Evolutionary conservation across 495 filamentous ascomycete species (phyloP).

Genomic region (Neurospora sp.): DNA sequence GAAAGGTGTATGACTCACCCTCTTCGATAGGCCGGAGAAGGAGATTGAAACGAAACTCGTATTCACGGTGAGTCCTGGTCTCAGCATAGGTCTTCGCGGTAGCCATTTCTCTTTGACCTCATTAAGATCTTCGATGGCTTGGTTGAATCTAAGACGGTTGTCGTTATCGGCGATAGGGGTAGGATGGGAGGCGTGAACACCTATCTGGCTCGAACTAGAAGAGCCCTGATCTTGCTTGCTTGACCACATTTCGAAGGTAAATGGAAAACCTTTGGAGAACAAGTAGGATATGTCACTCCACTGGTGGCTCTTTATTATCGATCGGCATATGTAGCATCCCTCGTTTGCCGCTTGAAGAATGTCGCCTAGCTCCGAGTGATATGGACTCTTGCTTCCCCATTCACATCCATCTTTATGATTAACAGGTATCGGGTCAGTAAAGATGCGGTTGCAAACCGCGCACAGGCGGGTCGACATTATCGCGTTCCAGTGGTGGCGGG

Average conservation of each 20-base stretch:
- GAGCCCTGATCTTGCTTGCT: too few relatives aligned
- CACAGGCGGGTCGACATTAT: background rate
- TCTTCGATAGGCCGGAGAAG: background rate
- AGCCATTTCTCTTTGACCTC: background rate
- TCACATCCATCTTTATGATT: too few relatives aligned
- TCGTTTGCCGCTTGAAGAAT: background rate
- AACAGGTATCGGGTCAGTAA: background rate
- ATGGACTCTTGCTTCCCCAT: background rate
- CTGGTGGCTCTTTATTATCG: background rate
- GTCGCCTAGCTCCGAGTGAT: background rate
- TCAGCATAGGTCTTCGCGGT: too few relatives aligned
- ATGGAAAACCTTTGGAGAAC: background rate
- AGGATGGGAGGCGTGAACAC: too few relatives aligned
- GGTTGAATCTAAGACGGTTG: background rate
- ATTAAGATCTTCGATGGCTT: background rate
- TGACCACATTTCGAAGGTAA: background rate
- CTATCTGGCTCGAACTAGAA: too few relatives aligned
- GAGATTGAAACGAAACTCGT: background rate
- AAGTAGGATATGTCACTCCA: background rate
- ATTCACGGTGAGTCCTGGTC: too few relatives aligned
- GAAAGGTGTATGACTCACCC: background rate
- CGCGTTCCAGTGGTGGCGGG: background rate
- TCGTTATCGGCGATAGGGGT: background rate
- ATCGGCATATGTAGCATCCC: background rate
- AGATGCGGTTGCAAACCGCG: background rate